phyloP scores from a whole-genome alignment of 2,329 filamentous ascomycete genomes.

The Colletotrichum tanaceti region DNA sequence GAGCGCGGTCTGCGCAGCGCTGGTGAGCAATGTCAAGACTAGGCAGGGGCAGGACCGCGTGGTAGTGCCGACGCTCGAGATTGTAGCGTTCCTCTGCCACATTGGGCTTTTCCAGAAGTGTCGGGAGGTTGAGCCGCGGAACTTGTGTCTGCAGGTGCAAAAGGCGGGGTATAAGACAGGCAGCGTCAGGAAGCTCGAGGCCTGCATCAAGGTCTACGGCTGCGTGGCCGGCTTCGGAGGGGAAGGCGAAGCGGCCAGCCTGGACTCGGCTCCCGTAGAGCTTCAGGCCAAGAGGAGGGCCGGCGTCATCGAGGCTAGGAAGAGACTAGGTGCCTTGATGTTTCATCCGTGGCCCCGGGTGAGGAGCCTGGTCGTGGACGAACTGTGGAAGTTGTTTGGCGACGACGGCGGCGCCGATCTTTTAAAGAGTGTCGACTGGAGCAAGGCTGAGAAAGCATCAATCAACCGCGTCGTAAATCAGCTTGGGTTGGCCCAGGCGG shows the following conservation, averaged over 20 bases:
- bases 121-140: slow-evolving; percentile 58
- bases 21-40: slow-evolving; percentile 65
- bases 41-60: slow-evolving; percentile 75
- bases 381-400: slow-evolving; percentile 63
- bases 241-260: slow-evolving; percentile 34
- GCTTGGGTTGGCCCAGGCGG: slow-evolving; percentile 53
- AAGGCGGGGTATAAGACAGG: slow-evolving; percentile 85
- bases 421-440: slow-evolving; percentile 69
- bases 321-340: slow-evolving; percentile 78
- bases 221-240: slow-evolving; percentile 65
- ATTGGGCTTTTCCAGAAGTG: slow-evolving; percentile 60
- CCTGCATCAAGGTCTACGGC: slow-evolving; percentile 83
- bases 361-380: slow-evolving; percentile 68
- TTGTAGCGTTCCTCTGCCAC: slow-evolving; percentile 82
- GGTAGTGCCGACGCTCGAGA: slow-evolving; percentile 79
- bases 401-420: slow-evolving; percentile 46
- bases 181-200: slow-evolving; percentile 83
- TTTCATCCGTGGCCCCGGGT: slow-evolving; percentile 86
- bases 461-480: slow-evolving; percentile 57
- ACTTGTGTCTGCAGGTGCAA: slow-evolving; percentile 77
- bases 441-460: slow-evolving; percentile 60
- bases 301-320: slow-evolving; percentile 66
- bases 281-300: slow-evolving; percentile 52
- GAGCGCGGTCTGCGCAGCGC: slow-evolving; percentile 59
- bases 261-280: slow-evolving; percentile 34